These are phyloP conservation scores for Boletellus emodensis DNA, from an alignment of 768 basidiomycete genomes.

Conservation along the genomic window DNA sequence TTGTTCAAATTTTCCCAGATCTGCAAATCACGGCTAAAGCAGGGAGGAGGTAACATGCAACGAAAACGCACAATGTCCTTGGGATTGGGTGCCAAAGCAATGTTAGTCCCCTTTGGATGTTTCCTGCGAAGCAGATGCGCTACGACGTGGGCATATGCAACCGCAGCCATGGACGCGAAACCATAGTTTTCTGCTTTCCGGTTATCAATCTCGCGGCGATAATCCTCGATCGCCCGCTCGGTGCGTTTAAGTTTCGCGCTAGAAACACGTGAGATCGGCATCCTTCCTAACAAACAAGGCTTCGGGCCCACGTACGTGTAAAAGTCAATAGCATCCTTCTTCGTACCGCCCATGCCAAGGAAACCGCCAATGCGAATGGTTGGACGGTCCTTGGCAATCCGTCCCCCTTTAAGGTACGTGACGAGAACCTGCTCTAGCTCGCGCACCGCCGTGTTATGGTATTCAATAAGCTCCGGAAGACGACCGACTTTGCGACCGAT, in stretches of 20 bases:
- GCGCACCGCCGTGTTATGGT: conserved; percentile 90
- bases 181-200: conserved; percentile 87
- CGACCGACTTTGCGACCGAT: conserved; percentile 83
- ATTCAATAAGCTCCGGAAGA: conserved; percentile 87
- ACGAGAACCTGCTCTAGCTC: conserved; percentile 89
- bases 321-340: conserved; percentile 89
- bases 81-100: conserved; percentile 80
- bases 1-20: conserved; percentile 90
- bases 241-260: conserved; percentile 53
- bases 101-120: conserved; percentile 65
- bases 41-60: not conserved
- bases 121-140: conserved; percentile 67
- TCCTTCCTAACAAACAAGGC: not conserved
- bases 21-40: conserved; percentile 37
- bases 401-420: conserved; percentile 81
- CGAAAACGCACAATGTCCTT: conserved; percentile 68
- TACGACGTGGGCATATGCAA: conserved; percentile 84
- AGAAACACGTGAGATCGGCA: conserved; percentile 6
- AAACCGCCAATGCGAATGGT: conserved; percentile 74
- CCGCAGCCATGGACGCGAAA: conserved; percentile 86
- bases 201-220: conserved; percentile 65
- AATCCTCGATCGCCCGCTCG: conserved; percentile 69
- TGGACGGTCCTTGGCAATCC: conserved; percentile 76
- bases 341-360: conserved; percentile 78
- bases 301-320: conserved; percentile 62